Conservation (phyloP, 805 yeast genomes). For the Candida vaughaniae region DNA sequence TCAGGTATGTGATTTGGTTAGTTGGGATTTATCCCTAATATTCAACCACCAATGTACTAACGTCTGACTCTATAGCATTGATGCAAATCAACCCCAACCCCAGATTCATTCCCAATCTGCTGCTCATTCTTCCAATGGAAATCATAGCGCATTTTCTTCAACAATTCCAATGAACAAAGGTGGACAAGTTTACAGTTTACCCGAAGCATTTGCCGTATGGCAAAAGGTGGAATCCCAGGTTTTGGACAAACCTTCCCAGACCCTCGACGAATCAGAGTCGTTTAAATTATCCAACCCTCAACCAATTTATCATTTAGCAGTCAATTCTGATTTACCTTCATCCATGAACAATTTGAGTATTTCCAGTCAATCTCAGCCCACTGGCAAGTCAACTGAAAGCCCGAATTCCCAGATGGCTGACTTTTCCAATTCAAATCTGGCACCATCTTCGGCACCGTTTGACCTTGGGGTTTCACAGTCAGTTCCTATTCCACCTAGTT, state of each 20-base stretch:
- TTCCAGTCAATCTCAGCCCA: no score
- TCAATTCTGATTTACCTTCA: not conserved
- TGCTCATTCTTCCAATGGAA: conserved; percentile 4
- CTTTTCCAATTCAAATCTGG: no score
- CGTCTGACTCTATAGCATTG: conserved; percentile 3
- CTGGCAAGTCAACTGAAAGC: no score
- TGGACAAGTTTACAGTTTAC: conserved; percentile 47
- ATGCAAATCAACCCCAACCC: conserved; percentile 2
- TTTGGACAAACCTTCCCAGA: not conserved
- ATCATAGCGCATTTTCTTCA: conserved; percentile 1
- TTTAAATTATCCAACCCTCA: conserved; percentile 31
- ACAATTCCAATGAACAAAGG: conserved; percentile 38
- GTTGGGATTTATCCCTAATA: not conserved
- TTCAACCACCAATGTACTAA: conserved; percentile 2
- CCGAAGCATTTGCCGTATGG: conserved; percentile 56
- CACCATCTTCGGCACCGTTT: no score
- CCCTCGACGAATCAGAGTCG: conserved; percentile 19
- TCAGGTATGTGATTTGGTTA: conserved; percentile 4
- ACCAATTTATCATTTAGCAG: conserved; percentile 37
- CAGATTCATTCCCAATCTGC: conserved; percentile 2
- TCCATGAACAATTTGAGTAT: not conserved
- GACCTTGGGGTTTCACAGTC: no score
- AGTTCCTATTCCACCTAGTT: no score
- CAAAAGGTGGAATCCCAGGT: conserved; percentile 25
- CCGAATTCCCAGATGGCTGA: no score